These are phyloP conservation scores for Bipolaris victoriae DNA, from an alignment of 2,329 filamentous ascomycete species.

Conservation along the genomic window DNA sequence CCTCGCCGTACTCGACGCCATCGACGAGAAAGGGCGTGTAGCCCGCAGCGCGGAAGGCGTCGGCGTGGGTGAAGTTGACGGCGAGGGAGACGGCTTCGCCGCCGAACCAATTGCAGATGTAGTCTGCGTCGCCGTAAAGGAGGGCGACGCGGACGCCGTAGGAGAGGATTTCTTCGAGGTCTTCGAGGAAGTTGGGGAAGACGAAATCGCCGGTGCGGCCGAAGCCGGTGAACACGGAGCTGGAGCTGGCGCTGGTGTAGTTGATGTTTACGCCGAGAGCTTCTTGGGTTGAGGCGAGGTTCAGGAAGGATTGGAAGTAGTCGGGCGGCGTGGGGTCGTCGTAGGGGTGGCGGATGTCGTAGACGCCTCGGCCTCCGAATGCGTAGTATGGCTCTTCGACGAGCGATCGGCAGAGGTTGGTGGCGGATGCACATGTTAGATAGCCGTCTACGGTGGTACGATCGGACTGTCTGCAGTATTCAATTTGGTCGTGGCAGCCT, in stretches of 20 bases:
- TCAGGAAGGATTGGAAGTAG: slow-evolving; percentile 60
- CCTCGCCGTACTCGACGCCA: slow-evolving; percentile 66
- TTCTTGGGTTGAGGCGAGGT: slow-evolving; percentile 58
- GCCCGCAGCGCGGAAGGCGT: slow-evolving; percentile 67
- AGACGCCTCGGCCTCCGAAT: slow-evolving; percentile 56
- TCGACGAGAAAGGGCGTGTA: slow-evolving; percentile 74
- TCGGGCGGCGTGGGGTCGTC: slow-evolving; percentile 61
- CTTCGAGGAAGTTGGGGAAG: slow-evolving; percentile 53
- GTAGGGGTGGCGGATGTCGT: slow-evolving; percentile 60
- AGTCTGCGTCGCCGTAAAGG: slow-evolving; percentile 66
- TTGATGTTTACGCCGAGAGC: slow-evolving; percentile 61
- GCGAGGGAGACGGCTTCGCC: slow-evolving; percentile 72
- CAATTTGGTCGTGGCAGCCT: slow-evolving; percentile 60
- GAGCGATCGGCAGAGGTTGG: slow-evolving; percentile 51
- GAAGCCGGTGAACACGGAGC: slow-evolving; percentile 55
- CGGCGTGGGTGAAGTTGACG: slow-evolving; percentile 58
- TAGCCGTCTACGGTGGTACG: slow-evolving; percentile 34
- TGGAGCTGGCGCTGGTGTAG: slow-evolving; percentile 54
- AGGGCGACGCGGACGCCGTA: slow-evolving; percentile 62
- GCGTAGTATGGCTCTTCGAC: slow-evolving; percentile 54
- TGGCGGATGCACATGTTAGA: slow-evolving; percentile 46
- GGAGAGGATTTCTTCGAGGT: slow-evolving; percentile 59
- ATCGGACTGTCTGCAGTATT: slow-evolving; percentile 50
- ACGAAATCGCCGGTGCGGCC: slow-evolving; percentile 54
- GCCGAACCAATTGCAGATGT: slow-evolving; percentile 69